These are phyloP conservation scores for Cardamine resedifolia DNA, from an alignment of 345 rosid species.

Conservation along the genomic window DNA sequence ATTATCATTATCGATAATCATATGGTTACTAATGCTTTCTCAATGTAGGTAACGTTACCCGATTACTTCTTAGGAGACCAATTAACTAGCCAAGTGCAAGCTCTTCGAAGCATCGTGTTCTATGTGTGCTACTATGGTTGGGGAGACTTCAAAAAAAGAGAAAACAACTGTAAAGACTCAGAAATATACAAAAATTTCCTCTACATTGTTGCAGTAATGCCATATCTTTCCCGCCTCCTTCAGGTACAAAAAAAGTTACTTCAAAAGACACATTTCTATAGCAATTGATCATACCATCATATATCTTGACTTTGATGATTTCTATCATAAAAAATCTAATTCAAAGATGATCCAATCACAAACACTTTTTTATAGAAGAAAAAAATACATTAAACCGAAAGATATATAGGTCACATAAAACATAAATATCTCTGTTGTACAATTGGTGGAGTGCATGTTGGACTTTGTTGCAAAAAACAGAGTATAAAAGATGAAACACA, in stretches of 20 bases:
- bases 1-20: too few relatives aligned
- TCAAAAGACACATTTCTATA: background rate
- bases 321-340: too few relatives aligned
- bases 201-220: slow-evolving; percentile 50
- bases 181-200: slow-evolving; percentile 39
- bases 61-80: slow-evolving; percentile 73
- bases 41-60: slow-evolving; percentile 55
- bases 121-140: slow-evolving; percentile 58
- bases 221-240: slow-evolving; percentile 61
- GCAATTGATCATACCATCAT: too few relatives aligned
- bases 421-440: background rate
- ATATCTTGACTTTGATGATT: too few relatives aligned
- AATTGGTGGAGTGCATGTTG: too few relatives aligned
- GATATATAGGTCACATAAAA: too few relatives aligned
- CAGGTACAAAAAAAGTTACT: slow-evolving; percentile 47
- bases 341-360: too few relatives aligned
- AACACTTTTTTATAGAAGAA: too few relatives aligned
- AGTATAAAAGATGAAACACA: too few relatives aligned
- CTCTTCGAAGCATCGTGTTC: slow-evolving; percentile 53
- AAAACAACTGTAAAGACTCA: slow-evolving; percentile 39
- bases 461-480: too few relatives aligned
- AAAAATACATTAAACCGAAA: too few relatives aligned
- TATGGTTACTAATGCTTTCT: slow-evolving; percentile 20
- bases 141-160: slow-evolving; percentile 52
- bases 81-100: slow-evolving; percentile 68